Conservation (phyloP, 176 grass and related monocot genomes). For the Zea mays region DNA sequence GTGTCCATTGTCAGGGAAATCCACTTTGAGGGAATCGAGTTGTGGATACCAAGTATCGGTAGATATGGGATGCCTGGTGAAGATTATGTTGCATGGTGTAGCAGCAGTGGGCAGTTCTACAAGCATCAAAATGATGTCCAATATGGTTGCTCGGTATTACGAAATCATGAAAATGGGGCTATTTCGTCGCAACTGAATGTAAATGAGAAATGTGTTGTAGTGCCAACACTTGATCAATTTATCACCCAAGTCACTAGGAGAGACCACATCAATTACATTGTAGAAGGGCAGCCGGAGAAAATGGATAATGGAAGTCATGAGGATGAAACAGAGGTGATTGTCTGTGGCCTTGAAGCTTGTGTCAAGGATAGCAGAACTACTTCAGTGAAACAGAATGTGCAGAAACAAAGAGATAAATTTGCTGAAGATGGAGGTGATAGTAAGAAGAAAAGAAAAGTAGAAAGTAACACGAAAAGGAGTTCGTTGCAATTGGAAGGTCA, state of each 20-base stretch:
- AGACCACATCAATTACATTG: constrained; percentile 1
- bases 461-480: background rate
- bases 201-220: background rate
- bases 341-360: constrained; percentile 11
- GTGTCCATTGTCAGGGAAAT: constrained; percentile 15
- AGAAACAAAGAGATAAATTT: constrained; percentile 22
- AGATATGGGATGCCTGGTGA: constrained; percentile 49
- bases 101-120: constrained; percentile 22
- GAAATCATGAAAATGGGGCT: background rate
- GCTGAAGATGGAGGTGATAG: background rate
- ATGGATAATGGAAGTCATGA: background rate
- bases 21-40: background rate
- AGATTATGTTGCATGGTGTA: constrained; percentile 49
- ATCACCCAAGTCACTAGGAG: background rate
- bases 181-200: background rate
- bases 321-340: constrained; percentile 12
- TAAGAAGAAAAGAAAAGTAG: constrained; percentile 35
- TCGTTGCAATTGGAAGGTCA: constrained; percentile 9
- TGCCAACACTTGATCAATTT: constrained; percentile 1
- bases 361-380: background rate
- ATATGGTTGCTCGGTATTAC: background rate
- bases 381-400: constrained; percentile 21
- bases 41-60: constrained; percentile 43
- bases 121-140: constrained; percentile 21
- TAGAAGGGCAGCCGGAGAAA: background rate